Conservation (phyloP, 139 green algal genomes). For the Desmodesmus armatus region DNA sequence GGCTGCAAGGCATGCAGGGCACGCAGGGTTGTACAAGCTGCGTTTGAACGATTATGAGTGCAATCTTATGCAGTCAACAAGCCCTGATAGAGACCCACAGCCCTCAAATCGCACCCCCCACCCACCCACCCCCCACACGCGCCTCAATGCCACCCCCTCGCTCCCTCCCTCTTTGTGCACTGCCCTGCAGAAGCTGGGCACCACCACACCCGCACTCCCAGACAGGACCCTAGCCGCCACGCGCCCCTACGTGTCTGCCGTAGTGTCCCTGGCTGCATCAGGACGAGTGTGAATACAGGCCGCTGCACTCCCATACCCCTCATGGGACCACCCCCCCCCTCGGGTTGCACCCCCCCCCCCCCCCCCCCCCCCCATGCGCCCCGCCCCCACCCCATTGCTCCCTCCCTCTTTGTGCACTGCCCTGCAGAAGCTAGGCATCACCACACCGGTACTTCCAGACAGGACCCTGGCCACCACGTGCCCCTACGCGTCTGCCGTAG, state of each 20-base stretch:
- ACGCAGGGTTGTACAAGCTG: not conserved
- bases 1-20: not conserved
- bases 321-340: too few relatives aligned
- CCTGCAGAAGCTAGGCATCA: too few relatives aligned
- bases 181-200: too few relatives aligned
- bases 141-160: not conserved
- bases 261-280: slow-evolving; percentile 47
- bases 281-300: not conserved
- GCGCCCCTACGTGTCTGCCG: slow-evolving; percentile 67
- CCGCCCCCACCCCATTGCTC: too few relatives aligned
- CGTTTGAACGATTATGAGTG: not conserved
- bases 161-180: too few relatives aligned
- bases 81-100: not conserved
- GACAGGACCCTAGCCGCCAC: slow-evolving; percentile 59
- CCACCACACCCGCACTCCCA: slow-evolving; percentile 14
- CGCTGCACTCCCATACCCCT: too few relatives aligned
- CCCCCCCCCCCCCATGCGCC: too few relatives aligned
- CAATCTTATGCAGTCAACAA: not conserved
- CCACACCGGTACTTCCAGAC: slow-evolving; percentile 45
- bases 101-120: not conserved
- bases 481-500: slow-evolving; percentile 70
- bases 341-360: not conserved
- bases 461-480: slow-evolving; percentile 50
- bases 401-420: too few relatives aligned
- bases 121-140: too few relatives aligned